These are phyloP conservation scores for Candida railenensis DNA, from an alignment of 805 yeast genomes.

Conservation along the genomic window DNA sequence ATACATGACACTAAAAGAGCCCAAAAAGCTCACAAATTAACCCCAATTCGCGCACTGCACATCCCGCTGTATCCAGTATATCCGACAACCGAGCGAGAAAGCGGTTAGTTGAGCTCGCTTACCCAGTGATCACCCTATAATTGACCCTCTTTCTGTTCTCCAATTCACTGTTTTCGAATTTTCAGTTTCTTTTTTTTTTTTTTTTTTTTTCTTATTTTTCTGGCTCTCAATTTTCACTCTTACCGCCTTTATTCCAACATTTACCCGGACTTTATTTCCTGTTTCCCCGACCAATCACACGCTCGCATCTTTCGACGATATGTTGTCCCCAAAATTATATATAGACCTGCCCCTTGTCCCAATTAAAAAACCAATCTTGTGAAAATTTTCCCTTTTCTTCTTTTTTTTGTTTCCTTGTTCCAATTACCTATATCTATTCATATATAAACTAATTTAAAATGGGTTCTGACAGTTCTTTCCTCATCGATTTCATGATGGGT, in stretches of 20 bases:
- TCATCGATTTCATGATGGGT: slow-evolving; percentile 79
- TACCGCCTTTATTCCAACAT: background rate
- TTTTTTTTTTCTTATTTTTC: too few species aligned
- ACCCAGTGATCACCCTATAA: too few species aligned
- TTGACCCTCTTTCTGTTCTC: too few species aligned
- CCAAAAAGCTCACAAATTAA: too few species aligned
- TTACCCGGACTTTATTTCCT: slow-evolving; percentile 2
- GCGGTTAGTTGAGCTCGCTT: too few species aligned
- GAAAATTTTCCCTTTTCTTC: slow-evolving; percentile 4
- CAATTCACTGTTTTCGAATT: background rate
- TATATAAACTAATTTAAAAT: slow-evolving; percentile 11
- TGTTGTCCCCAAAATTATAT: slow-evolving; percentile 4
- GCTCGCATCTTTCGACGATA: background rate
- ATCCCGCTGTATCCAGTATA: too few species aligned
- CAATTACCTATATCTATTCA: slow-evolving; percentile 2
- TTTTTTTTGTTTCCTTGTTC: slow-evolving; percentile 8
- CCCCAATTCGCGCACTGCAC: too few species aligned
- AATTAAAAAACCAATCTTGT: background rate
- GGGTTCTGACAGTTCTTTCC: slow-evolving; percentile 27
- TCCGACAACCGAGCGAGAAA: too few species aligned
- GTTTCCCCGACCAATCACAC: slow-evolving; percentile 1
- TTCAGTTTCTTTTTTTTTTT: background rate
- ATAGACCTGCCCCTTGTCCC: slow-evolving; percentile 1
- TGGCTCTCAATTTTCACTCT: background rate
- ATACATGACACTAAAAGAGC: background rate